Percentiles rank a stretch among this genome's conserved stretches.
phyloP scores from a whole-genome alignment of 192 early-diverging fungal genomes.

The Chytriomyces confervae region DNA sequence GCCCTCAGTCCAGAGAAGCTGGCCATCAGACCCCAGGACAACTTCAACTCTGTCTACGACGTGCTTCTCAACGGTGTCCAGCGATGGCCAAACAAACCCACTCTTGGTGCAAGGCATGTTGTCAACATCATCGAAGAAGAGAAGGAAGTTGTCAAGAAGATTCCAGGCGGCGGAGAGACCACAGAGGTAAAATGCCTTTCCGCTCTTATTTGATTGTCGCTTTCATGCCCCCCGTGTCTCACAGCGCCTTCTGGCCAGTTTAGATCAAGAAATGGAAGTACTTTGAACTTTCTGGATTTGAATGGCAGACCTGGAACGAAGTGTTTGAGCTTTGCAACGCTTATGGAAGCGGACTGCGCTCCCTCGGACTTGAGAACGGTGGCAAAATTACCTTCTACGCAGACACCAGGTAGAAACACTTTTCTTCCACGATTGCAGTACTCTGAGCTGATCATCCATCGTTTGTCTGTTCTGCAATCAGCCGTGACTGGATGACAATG shows the following conservation, averaged over 20 bases:
- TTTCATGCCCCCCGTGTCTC: not conserved
- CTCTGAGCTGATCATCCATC: not conserved
- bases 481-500: constrained; percentile 64
- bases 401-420: constrained; percentile 31
- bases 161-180: constrained; percentile 57
- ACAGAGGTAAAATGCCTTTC: constrained; percentile 53
- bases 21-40: not conserved
- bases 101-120: constrained; percentile 73
- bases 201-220: not conserved
- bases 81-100: not conserved
- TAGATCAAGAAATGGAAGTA: constrained; percentile 82
- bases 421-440: not conserved
- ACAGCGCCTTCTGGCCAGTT: constrained; percentile 47
- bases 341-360: constrained; percentile 75
- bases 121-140: constrained; percentile 73
- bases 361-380: constrained; percentile 60
- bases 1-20: not conserved
- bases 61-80: not conserved
- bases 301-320: constrained; percentile 81
- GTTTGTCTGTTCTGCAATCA: not conserved
- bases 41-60: not conserved
- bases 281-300: constrained; percentile 75
- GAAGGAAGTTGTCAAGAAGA: constrained; percentile 68
- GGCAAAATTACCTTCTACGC: constrained; percentile 55
- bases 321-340: constrained; percentile 53